Base-by-base conservation (phyloP, 768 basidiomycete genomes). In the Tephrocybe rancida region DNA sequence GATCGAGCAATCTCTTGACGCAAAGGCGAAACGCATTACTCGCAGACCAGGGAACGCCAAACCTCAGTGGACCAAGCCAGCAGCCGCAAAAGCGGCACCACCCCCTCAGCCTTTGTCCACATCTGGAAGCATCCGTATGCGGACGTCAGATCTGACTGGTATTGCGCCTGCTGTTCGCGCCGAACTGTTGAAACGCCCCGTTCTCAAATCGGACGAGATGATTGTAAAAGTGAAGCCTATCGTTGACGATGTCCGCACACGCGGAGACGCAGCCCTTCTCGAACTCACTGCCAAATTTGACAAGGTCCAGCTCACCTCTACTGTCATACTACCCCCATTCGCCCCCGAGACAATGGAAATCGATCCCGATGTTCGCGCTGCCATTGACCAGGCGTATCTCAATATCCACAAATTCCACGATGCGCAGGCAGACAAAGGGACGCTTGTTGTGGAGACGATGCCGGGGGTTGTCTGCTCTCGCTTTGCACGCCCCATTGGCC, bases 391-490 rank as follows among this genome's bases (percentile, higher is more conserved):
- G 48, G 97, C 97, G 3, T 99, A 98, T 67, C 76, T 76, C 54
- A 99, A 99, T 68, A 90, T 99, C 66, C 81, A 79, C 70, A 88
- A 85, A 63, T 98, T 98, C 80, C 96, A 97, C 69, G 82, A 81
- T 19, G 95, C 94, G 5, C 95, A 98, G 72, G 73, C 82, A n/a
- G 84, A 87, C 56, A 78, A 78, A 44, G 76, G 80, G 46, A 73
- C 83, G 21, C 78, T 99, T 39, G 76, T 82, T 5, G 93, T 99
- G 6, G 94, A 98, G 71, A 98, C 97, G 10, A 98, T 94, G 92
- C 95, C 97, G 6, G 97, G 97, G 9, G 95, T 99, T 39, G 87
- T 92, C 2, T 98, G 97, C 73, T 89, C 93, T 44, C 86, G 97
- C 35, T 97, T 98, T 70, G 89, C 93, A 1, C 85, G 95, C 41